Conservation (phyloP, 2,329 filamentous ascomycete genomes). For the Ceratocystis huliohia region DNA sequence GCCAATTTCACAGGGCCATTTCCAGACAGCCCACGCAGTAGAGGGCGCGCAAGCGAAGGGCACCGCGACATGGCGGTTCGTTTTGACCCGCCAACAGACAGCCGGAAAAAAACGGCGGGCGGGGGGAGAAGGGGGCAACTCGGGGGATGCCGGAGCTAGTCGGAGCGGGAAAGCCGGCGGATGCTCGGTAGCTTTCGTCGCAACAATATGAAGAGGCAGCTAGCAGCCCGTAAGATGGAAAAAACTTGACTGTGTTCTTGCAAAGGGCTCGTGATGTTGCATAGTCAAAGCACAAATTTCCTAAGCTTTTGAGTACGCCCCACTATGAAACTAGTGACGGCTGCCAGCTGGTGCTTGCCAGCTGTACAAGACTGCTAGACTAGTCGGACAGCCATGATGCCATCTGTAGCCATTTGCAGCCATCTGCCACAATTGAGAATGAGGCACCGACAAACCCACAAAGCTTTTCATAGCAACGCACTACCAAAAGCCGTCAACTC, state of each 20-base stretch:
- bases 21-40: slow-evolving; percentile 30
- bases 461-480: slow-evolving; percentile 2
- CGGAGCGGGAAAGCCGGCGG: background rate
- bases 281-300: slow-evolving; percentile 1
- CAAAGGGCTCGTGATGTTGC: background rate
- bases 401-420: background rate
- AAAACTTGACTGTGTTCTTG: background rate
- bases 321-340: background rate
- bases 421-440: background rate
- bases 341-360: background rate
- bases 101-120: background rate
- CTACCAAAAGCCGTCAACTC: background rate
- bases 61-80: slow-evolving; percentile 42
- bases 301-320: background rate
- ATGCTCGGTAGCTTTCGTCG: background rate
- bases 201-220: background rate
- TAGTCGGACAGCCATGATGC: background rate
- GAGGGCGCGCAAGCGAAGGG: slow-evolving; percentile 45
- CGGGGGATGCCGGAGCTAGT: background rate
- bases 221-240: background rate
- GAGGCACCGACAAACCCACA: slow-evolving; percentile 3
- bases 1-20: slow-evolving; percentile 26
- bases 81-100: background rate
- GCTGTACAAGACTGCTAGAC: background rate
- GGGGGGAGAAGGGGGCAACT: background rate